Evolutionary conservation across 208 protist genomes (phyloP).

Genomic region (Zelonia costaricensis): DNA sequence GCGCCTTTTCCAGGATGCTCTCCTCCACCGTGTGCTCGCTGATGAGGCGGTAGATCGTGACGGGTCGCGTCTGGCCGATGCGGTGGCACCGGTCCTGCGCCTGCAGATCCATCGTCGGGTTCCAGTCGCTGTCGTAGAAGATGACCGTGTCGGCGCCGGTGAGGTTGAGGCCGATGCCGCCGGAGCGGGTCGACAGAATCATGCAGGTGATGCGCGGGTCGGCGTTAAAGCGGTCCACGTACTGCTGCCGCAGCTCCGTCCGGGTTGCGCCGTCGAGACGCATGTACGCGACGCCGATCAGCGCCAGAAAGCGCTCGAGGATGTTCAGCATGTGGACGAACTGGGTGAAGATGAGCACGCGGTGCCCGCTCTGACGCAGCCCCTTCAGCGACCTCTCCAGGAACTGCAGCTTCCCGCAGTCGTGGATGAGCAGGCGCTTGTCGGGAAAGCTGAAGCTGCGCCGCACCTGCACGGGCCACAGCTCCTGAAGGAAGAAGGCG

Average conservation of each 20-base stretch:
- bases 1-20: constrained; percentile 95
- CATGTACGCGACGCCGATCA: constrained; percentile 92
- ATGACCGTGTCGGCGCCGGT: constrained; percentile 99
- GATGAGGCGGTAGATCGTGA: constrained; percentile 97
- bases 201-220: constrained; percentile 96
- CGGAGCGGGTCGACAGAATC: constrained; percentile 97
- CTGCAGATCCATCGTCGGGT: constrained; percentile 98
- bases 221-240: constrained; percentile 95
- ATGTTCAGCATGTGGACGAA: constrained; percentile 98
- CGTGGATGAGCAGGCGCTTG: constrained; percentile 94
- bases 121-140: constrained; percentile 99
- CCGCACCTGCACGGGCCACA: constrained; percentile 76
- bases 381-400: constrained; percentile 79
- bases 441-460: constrained; percentile 94
- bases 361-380: constrained; percentile 86
- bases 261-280: constrained; percentile 95
- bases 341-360: constrained; percentile 99
- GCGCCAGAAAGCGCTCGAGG: constrained; percentile 95
- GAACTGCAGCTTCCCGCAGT: constrained; percentile 97
- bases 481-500: constrained; percentile 50
- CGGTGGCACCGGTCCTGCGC: constrained; percentile 98
- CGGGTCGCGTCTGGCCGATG: constrained; percentile 97
- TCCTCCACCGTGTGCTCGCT: constrained; percentile 96
- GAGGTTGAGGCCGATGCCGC: constrained; percentile 98
- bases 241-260: constrained; percentile 87